Evolutionary conservation across 805 yeast genomes (phyloP).

Genomic region (Hanseniaspora taiwanica): DNA sequence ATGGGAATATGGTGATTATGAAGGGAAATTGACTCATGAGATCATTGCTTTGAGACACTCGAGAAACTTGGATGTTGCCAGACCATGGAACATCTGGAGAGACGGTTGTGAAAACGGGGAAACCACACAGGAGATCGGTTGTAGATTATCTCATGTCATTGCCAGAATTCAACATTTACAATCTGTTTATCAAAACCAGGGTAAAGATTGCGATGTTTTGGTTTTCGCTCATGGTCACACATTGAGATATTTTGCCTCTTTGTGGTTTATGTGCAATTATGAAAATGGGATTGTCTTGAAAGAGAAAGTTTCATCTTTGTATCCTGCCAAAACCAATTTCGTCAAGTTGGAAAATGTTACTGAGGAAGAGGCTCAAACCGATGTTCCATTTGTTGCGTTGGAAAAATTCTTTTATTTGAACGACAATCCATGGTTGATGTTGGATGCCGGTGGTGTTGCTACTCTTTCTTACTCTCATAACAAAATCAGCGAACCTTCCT

Average conservation of each 20-base stretch:
- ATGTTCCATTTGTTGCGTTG: slow-evolving; percentile 21
- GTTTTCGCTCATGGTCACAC: slow-evolving; percentile 93
- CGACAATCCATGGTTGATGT: slow-evolving; percentile 63
- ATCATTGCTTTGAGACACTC: slow-evolving; percentile 43
- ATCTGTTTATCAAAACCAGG: slow-evolving; percentile 33
- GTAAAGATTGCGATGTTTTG: slow-evolving; percentile 55
- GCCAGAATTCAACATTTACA: slow-evolving; percentile 51
- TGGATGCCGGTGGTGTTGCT: slow-evolving; percentile 94
- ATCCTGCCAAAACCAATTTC: slow-evolving; percentile 10
- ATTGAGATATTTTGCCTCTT: slow-evolving; percentile 73
- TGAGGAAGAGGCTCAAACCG: slow-evolving; percentile 16
- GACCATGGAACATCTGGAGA: slow-evolving; percentile 71
- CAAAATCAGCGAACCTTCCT: slow-evolving; percentile 74
- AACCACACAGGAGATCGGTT: slow-evolving; percentile 46
- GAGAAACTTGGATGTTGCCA: slow-evolving; percentile 41
- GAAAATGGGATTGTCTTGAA: slow-evolving; percentile 3
- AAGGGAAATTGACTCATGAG: slow-evolving; percentile 61
- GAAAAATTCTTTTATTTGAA: slow-evolving; percentile 23
- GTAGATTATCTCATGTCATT: slow-evolving; percentile 61
- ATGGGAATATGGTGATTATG: slow-evolving; percentile 96
- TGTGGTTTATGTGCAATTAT: slow-evolving; percentile 47
- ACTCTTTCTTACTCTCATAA: slow-evolving; percentile 84
- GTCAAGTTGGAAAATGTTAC: slow-evolving; percentile 12
- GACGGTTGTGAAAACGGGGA: slow-evolving; percentile 95
- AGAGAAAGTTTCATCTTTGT: not conserved